Percentiles rank a stretch among this genome's conserved stretches.
phyloP scores from a whole-genome alignment of 768 basidiomycete species.

The Tylopilus vinaceipallidus region DNA sequence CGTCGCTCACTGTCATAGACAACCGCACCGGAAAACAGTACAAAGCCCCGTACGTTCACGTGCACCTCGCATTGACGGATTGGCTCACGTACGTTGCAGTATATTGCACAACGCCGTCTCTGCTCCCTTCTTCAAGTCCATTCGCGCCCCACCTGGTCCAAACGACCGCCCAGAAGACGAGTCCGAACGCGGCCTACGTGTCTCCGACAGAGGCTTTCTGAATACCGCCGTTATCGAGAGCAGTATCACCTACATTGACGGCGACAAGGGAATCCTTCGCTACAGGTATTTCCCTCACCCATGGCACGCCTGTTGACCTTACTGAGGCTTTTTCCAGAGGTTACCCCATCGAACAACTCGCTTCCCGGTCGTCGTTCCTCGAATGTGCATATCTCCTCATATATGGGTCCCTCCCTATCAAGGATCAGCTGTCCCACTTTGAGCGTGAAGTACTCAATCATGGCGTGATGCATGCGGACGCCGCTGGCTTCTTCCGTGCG shows the following conservation, averaged over 20 bases:
- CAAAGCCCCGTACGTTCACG: conserved; percentile 60
- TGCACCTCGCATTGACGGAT: neutral
- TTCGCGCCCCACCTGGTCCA: conserved; percentile 54
- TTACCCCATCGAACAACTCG: conserved; percentile 91
- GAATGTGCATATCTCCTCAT: conserved; percentile 86
- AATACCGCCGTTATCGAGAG: conserved; percentile 82
- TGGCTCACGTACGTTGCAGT: conserved; percentile 35
- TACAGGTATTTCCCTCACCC: conserved; percentile 53
- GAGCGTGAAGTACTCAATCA: conserved; percentile 80
- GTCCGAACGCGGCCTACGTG: conserved; percentile 75
- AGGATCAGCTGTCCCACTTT: conserved; percentile 58
- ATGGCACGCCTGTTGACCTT: neutral
- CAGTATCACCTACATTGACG: conserved; percentile 88
- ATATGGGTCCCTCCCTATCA: conserved; percentile 77
- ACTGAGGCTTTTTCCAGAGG: conserved; percentile 47
- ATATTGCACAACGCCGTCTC: conserved; percentile 78
- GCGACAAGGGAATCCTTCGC: conserved; percentile 78
- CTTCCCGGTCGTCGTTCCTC: conserved; percentile 73
- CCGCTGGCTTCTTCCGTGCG: conserved; percentile 65
- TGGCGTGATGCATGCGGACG: conserved; percentile 61
- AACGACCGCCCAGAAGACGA: conserved; percentile 80
- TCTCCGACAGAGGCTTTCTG: conserved; percentile 77
- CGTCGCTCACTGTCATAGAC: conserved; percentile 66
- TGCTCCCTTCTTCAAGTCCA: conserved; percentile 78
- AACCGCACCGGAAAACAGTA: conserved; percentile 83